Percentiles rank a stretch among this genome's conserved stretches.
phyloP scores from a whole-genome alignment of 129 eudicot genomes.

The Ambrosia trifida region DNA sequence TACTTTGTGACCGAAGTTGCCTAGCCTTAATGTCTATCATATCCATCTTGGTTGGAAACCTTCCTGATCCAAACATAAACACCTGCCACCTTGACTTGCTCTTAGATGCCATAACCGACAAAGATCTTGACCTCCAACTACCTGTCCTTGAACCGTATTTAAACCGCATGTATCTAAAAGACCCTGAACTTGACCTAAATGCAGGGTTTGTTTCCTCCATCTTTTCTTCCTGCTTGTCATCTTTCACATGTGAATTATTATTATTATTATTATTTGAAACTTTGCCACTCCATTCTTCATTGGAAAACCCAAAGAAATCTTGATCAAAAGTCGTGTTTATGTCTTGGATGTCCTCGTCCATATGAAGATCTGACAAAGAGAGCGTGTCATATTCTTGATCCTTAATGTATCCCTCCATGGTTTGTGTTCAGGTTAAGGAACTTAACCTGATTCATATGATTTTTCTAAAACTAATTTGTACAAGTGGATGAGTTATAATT shows the following conservation, averaged over 20 bases:
- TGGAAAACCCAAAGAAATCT: constrained; percentile 35
- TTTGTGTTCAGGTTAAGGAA: neutral
- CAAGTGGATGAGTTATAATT: neutral
- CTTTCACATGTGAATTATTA: constrained; percentile 11
- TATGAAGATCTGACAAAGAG: constrained; percentile 38
- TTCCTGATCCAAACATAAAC: constrained; percentile 34
- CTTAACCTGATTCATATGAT: neutral
- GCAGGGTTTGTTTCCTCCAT: constrained; percentile 26
- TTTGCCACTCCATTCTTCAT: constrained; percentile 5
- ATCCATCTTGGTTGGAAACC: constrained; percentile 41
- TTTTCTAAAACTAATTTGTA: neutral
- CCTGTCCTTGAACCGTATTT: constrained; percentile 24
- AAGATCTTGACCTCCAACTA: constrained; percentile 30
- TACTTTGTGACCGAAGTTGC: constrained; percentile 32
- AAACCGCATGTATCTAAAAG: constrained; percentile 35
- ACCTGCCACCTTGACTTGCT: constrained; percentile 54
- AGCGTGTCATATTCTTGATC: constrained; percentile 29
- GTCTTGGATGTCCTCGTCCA: constrained; percentile 21
- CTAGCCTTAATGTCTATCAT: constrained; percentile 51
- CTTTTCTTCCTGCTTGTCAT: neutral
- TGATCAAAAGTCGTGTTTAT: constrained; percentile 15
- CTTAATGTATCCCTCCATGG: constrained; percentile 17
- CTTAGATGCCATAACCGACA: constrained; percentile 28
- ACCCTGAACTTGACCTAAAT: constrained; percentile 33
- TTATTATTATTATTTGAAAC: neutral